Conservation (phyloP, 2,329 filamentous ascomycete species). For the Drechslerella coelobrocha region DNA sequence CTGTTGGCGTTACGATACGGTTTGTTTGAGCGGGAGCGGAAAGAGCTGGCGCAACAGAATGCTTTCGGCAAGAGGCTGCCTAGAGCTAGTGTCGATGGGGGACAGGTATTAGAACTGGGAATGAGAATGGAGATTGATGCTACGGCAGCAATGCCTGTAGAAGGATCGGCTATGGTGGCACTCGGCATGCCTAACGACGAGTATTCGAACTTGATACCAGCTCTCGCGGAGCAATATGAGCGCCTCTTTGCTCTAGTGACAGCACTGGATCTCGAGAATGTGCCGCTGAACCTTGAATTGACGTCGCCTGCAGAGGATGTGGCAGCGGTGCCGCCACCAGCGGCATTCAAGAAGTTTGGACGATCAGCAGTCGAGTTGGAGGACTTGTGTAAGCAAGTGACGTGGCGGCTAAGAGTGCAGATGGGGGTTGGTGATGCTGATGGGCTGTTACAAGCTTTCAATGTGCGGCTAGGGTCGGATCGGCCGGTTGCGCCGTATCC, state of each 20-base stretch:
- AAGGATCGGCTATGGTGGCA: neutral
- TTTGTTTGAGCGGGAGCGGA: constrained; percentile 17
- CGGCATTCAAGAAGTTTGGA: constrained; percentile 20
- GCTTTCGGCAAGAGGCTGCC: neutral
- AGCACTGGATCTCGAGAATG: neutral
- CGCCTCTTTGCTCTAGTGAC: constrained; percentile 7
- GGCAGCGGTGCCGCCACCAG: neutral
- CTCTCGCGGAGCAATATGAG: neutral
- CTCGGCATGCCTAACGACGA: constrained; percentile 14
- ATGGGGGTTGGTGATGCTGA: constrained; percentile 9
- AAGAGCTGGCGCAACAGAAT: neutral
- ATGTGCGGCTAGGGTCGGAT: constrained; percentile 21
- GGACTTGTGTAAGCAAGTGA: constrained; percentile 18
- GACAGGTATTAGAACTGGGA: neutral
- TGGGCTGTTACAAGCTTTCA: constrained; percentile 12
- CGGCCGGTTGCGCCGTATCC: constrained; percentile 15
- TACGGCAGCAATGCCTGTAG: neutral
- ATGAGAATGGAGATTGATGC: neutral
- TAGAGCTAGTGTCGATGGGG: constrained; percentile 2
- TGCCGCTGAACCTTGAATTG: constrained; percentile 21
- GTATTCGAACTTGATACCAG: constrained; percentile 17
- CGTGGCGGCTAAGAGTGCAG: constrained; percentile 39
- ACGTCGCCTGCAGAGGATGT: neutral
- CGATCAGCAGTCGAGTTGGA: constrained; percentile 15
- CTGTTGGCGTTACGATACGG: constrained; percentile 24